Base-by-base conservation (phyloP, 176 grass and related monocot species). In the Carex littledalei region DNA sequence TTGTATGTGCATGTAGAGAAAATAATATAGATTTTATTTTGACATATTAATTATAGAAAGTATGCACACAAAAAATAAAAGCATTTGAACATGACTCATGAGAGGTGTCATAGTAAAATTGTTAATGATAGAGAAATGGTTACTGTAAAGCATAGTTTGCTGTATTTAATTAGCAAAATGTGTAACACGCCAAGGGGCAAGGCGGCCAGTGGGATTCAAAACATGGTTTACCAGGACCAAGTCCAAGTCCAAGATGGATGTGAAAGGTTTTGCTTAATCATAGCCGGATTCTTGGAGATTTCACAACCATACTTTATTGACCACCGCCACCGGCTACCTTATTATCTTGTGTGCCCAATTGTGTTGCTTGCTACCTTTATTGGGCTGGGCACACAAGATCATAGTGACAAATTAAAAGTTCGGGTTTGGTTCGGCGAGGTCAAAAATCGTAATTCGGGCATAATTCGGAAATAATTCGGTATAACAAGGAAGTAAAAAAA, bases 271-370 rank as follows among this genome's bases (percentile, higher is more conserved):
- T 35, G 55, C 13, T 34, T 17, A 7, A 54, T 76, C 2, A 50
- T 29, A 16, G 9, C 49, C 20, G 13, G 47, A 54, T 76, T 53
- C 47, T 29, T 83, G 20, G 61, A 65, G 35, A 65, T 13, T 41
- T 65, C 34, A 50, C 10, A 14, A 52, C 26, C 32, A 53, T 67
- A 83, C 52, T 67, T 24, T 24, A 67, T 83, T 81, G 32, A 8
- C 39, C 62, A 8, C 43, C 43, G 43, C 7, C 41, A 5, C 5
- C 39, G 39, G 5, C 39, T 43, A 18, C 58, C 60, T 82, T 2
- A 66, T 67, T 50, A 20, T 26, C 43, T 20, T 82, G 43, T 64
- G 62, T 82, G 80, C 22, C n/a, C 18, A 66, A 82, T 82, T 82
- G 35, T 22, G 18, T 26, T 75, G 43, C 43, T 26, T 26, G 26